These are phyloP conservation scores for Daldinia loculata DNA, from an alignment of 495 filamentous ascomycete genomes.

Conservation along the genomic window DNA sequence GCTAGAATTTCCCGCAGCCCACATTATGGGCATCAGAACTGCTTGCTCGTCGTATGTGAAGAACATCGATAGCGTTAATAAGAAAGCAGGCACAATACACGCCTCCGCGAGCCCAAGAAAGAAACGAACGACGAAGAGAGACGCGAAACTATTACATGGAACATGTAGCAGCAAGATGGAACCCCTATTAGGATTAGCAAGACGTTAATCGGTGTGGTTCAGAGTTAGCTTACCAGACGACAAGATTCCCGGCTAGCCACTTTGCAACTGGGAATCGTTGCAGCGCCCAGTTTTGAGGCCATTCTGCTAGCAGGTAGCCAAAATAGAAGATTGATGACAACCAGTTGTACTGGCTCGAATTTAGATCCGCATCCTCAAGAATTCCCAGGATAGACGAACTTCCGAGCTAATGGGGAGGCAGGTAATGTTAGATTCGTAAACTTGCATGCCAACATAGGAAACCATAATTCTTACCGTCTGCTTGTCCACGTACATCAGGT, in stretches of 20 bases:
- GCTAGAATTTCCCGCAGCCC: conserved; percentile 53
- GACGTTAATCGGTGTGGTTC: background rate
- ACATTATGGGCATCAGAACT: conserved; percentile 56
- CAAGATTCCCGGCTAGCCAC: conserved; percentile 51
- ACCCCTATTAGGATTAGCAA: conserved; percentile 42
- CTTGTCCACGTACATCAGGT: conserved; percentile 58
- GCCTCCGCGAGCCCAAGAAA: conserved; percentile 54
- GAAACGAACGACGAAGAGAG: conserved; percentile 53
- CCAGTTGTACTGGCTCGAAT: conserved; percentile 47
- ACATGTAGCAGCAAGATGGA: conserved; percentile 50
- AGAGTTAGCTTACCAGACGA: conserved; percentile 47
- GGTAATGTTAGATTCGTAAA: background rate
- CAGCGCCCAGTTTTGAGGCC: conserved; percentile 54
- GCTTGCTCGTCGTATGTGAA: conserved; percentile 56
- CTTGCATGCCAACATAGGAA: background rate
- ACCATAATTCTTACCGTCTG: conserved; percentile 48
- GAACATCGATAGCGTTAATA: conserved; percentile 55
- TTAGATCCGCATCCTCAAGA: conserved; percentile 43
- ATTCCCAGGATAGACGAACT: conserved; percentile 51
- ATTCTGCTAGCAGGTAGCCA: conserved; percentile 50
- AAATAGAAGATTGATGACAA: conserved; percentile 44
- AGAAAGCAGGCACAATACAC: conserved; percentile 53
- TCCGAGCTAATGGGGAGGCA: conserved; percentile 45
- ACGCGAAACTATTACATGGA: conserved; percentile 52
- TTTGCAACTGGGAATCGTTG: conserved; percentile 54